Evolutionary conservation across 345 rosid species (phyloP).

Genomic region (Gynandropsis gynandra): DNA sequence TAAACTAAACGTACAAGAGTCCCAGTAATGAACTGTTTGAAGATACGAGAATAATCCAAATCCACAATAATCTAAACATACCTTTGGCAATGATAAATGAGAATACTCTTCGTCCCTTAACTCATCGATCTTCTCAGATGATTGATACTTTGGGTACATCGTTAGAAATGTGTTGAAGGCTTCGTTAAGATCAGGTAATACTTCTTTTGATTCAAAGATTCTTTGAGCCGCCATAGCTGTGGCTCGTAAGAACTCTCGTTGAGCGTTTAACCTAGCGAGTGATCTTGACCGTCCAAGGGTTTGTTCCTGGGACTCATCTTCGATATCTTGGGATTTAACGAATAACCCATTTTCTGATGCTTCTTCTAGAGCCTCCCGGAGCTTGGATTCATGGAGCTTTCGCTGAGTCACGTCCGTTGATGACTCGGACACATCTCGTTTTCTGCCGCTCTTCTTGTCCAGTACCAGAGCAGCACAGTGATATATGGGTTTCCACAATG

Average conservation of each 20-base stretch:
- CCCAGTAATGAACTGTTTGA: conserved; percentile 92
- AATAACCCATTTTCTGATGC: conserved; percentile 95
- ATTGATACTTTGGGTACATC: conserved; percentile 83
- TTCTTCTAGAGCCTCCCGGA: conserved; percentile 89
- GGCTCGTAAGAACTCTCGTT: conserved; percentile 82
- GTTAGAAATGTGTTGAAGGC: conserved; percentile 60
- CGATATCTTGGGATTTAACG: conserved; percentile 72
- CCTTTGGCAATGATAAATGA: conserved; percentile 76
- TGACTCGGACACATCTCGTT: conserved; percentile 53
- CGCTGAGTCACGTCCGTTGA: conserved; percentile 37
- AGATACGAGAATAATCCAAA: conserved; percentile 90
- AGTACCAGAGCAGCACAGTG: conserved; percentile 89
- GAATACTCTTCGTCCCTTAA: conserved; percentile 68
- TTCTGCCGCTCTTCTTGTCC: conserved; percentile 69
- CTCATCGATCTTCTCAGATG: conserved; percentile 82
- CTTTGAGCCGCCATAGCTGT: conserved; percentile 81
- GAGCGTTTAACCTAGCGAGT: conserved; percentile 89
- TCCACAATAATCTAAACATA: conserved; percentile 98
- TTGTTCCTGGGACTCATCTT: conserved; percentile 49
- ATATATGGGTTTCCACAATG: conserved; percentile 96
- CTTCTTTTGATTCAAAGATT: conserved; percentile 63
- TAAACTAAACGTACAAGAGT: conserved; percentile 91
- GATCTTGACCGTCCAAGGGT: conserved; percentile 85
- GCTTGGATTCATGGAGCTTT: conserved; percentile 71
- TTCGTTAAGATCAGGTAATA: conserved; percentile 55